Evolutionary conservation across 495 filamentous ascomycete genomes (phyloP).

Genomic region (Aspergillus saccharolyticus): DNA sequence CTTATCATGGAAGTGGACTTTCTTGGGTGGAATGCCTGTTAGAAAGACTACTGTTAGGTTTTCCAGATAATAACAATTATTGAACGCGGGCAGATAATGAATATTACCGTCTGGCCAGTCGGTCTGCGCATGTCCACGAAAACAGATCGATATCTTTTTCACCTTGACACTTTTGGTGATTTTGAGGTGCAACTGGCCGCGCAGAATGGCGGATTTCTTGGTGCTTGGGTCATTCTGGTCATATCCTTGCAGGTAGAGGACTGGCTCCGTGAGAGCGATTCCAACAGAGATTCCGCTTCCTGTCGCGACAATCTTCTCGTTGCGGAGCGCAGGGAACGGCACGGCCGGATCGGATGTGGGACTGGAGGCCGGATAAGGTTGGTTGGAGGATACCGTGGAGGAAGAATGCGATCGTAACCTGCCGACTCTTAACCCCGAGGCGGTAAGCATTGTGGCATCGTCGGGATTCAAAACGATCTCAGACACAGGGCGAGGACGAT

Average conservation of each 20-base stretch:
- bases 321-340: constrained; percentile 35
- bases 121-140: constrained; percentile 79
- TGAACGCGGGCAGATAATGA: constrained; percentile 24
- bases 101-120: constrained; percentile 89
- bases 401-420: constrained; percentile 31
- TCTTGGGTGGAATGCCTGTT: constrained; percentile 81
- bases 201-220: constrained; percentile 74
- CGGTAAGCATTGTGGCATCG: constrained; percentile 27
- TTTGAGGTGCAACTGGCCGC: constrained; percentile 76
- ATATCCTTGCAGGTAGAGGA: constrained; percentile 85
- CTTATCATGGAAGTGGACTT: constrained; percentile 76
- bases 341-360: constrained; percentile 24
- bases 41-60: constrained; percentile 10
- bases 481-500: constrained; percentile 34
- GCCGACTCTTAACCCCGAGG: constrained; percentile 20
- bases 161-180: constrained; percentile 90
- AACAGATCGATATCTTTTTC: constrained; percentile 84
- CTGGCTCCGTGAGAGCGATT: constrained; percentile 79
- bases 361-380: constrained; percentile 9
- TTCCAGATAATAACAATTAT: constrained; percentile 9
- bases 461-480: constrained; percentile 38
- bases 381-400: constrained; percentile 28
- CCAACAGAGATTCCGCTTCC: constrained; percentile 68
- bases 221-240: constrained; percentile 69
- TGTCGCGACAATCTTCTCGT: constrained; percentile 66